Base-by-base conservation (phyloP, 495 filamentous ascomycete genomes). In the Glarea lozoyensis region DNA sequence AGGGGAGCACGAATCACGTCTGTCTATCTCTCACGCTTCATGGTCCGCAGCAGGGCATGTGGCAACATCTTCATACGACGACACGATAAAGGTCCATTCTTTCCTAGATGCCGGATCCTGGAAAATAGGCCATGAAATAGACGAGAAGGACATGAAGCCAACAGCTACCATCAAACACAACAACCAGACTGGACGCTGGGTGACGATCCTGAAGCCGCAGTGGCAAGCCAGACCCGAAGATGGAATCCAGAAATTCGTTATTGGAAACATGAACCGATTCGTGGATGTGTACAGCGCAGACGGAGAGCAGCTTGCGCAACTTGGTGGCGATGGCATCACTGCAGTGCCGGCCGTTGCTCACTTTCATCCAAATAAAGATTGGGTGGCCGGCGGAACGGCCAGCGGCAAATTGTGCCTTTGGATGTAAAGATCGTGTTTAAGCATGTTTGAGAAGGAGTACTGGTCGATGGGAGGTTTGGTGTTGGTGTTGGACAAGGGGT, bases 211-310 rank as follows among this genome's bases (percentile, higher is more conserved):
- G 6, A 86, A 89, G 40, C 81, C 92, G 3, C 86, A 95, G 50
- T 98, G 92, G 92, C 93, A 97, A 61, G 59, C 70, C 15, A 74
- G 72, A 38, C 92, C 92, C 0, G 67, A 69, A 27, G 83, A 88
- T 37, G 78, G 76, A 18, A 74, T 88, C 4, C 81, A 94, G 42
- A 83, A 86, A 36, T 86, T 97, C 61, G 88, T 79, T 33, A 90
- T 98, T 45, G 93, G 86, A 1, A 97, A 95, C 57, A 97, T 97
- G 92, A 95, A 95, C 58, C 79, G 92, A 15, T 96, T 95, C 49
- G 84, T 97, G 2, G 92, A 98, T 58, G 75, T 98, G 5, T 97
- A 82, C 60, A 81, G 79, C 10, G 65, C 72, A 9, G 67, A 76
- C 23, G 92, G 92, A 2, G 80, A 92, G 55, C 89, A 96, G 60